phyloP scores from a whole-genome alignment of 441 rosid species.

The Aquilaria agallochum region DNA sequence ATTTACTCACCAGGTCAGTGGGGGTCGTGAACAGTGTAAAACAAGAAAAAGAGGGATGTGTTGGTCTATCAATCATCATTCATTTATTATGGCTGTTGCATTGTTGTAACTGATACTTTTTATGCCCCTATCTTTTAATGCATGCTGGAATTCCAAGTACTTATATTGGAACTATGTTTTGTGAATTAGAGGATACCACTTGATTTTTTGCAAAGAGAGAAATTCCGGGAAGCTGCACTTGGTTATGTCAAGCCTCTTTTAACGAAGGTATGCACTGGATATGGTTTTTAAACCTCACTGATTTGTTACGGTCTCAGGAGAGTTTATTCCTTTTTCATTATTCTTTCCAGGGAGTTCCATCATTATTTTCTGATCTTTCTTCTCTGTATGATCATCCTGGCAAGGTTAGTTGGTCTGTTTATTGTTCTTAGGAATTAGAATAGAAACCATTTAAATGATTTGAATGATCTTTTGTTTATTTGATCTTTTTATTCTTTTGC shows the following conservation, averaged over 20 bases:
- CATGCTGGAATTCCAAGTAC: slow-evolving; percentile 4
- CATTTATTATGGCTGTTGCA: too few species aligned
- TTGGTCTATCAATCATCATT: too few species aligned
- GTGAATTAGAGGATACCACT: slow-evolving; percentile 85
- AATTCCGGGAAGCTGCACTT: slow-evolving; percentile 79
- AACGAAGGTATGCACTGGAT: slow-evolving; percentile 57
- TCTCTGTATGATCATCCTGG: slow-evolving; percentile 80
- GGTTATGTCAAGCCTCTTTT: slow-evolving; percentile 81
- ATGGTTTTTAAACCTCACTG: slow-evolving; percentile 5
- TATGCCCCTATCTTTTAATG: slow-evolving; percentile 5
- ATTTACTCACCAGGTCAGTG: too few species aligned
- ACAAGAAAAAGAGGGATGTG: too few species aligned
- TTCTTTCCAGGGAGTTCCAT: slow-evolving; percentile 86
- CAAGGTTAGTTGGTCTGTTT: slow-evolving; percentile 56
- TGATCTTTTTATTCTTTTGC: slow-evolving; percentile 11
- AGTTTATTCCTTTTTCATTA: slow-evolving; percentile 13
- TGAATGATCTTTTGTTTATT: slow-evolving; percentile 7
- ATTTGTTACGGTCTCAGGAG: not conserved
- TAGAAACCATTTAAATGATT: slow-evolving; percentile 9
- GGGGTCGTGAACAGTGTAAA: too few species aligned
- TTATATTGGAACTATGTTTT: slow-evolving; percentile 11
- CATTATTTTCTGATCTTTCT: slow-evolving; percentile 95
- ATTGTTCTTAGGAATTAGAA: slow-evolving; percentile 1
- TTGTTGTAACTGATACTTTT: not conserved
- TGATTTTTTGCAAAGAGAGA: slow-evolving; percentile 91